phyloP scores from a whole-genome alignment of 176 grass and related monocot genomes.

The Lolium perenne region DNA sequence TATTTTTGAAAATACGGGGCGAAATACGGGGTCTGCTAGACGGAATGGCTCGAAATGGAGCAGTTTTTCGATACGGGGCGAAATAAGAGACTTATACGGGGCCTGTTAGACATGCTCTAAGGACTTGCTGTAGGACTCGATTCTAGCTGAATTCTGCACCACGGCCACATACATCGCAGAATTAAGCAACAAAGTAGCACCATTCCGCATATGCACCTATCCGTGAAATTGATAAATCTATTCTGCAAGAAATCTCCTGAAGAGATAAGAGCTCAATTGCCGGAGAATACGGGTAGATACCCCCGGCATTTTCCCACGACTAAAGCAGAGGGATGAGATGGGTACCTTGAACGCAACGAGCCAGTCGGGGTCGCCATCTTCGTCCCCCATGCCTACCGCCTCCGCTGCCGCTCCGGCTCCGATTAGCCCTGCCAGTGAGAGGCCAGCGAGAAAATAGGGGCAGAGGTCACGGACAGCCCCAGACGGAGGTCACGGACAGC shows the following conservation, averaged over 20 bases:
- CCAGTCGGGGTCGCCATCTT: conserved; percentile 52
- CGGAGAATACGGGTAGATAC: neutral
- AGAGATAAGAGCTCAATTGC: neutral
- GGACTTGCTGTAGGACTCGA: neutral
- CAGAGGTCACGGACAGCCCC: too few relatives aligned
- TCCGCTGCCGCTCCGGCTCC: too few relatives aligned
- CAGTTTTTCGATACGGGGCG: too few relatives aligned
- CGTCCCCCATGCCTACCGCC: conserved; percentile 31
- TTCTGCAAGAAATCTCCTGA: neutral
- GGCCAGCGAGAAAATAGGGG: too few relatives aligned
- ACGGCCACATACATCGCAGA: neutral
- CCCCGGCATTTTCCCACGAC: neutral
- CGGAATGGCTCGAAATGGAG: too few relatives aligned
- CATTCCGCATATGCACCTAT: neutral
- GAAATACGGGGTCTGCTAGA: too few relatives aligned
- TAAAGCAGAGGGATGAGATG: neutral
- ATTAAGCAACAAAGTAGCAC: neutral
- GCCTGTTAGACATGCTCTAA: too few relatives aligned
- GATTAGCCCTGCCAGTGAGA: neutral
- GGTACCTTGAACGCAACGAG: conserved; percentile 53
- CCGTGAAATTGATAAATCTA: neutral
- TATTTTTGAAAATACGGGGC: too few relatives aligned
- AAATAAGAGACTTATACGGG: too few relatives aligned
- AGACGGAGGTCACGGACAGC: too few relatives aligned
- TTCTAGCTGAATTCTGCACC: neutral